phyloP scores from a whole-genome alignment of 1,139 yeast species.

The Scheffersomyces quercinus region DNA sequence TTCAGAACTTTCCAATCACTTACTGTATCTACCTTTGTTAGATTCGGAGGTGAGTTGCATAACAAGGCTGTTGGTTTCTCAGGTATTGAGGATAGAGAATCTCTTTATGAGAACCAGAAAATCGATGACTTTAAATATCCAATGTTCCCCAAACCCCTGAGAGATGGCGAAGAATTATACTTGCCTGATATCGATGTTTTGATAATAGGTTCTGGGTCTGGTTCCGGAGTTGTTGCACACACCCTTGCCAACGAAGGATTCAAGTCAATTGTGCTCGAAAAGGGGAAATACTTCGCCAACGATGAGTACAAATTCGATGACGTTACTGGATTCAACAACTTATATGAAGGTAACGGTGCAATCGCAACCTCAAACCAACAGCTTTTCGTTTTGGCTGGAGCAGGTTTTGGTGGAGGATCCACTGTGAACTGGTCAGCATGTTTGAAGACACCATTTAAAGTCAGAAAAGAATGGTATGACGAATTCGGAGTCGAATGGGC shows the following conservation, averaged over 20 bases:
- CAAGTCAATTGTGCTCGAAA: conserved; percentile 52
- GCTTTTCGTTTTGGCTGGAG: conserved; percentile 49
- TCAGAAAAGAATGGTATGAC: conserved; percentile 57
- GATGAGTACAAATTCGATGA: conserved; percentile 42
- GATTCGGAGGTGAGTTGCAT: conserved; percentile 35
- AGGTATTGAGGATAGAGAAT: conserved; percentile 29
- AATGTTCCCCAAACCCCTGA: conserved; percentile 34
- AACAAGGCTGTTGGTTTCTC: conserved; percentile 37
- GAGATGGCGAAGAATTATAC: conserved; percentile 32
- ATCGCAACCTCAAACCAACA: conserved; percentile 36
- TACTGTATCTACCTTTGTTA: conserved; percentile 23
- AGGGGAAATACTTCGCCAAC: conserved; percentile 48
- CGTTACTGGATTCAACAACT: conserved; percentile 31
- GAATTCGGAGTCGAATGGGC: conserved; percentile 52
- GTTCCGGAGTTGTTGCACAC: conserved; percentile 60
- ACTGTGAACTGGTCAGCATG: conserved; percentile 67
- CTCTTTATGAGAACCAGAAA: conserved; percentile 27
- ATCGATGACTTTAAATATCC: conserved; percentile 29
- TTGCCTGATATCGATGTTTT: conserved; percentile 46
- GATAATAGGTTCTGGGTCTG: conserved; percentile 59
- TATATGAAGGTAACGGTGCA: conserved; percentile 46
- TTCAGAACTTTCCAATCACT: conserved; percentile 27
- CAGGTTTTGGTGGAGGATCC: conserved; percentile 62
- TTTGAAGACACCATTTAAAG: conserved; percentile 52
- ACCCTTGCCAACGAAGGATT: conserved; percentile 48